These are phyloP conservation scores for Aspergillus sp. DNA, from an alignment of 2,329 filamentous ascomycete species.

Conservation along the genomic window DNA sequence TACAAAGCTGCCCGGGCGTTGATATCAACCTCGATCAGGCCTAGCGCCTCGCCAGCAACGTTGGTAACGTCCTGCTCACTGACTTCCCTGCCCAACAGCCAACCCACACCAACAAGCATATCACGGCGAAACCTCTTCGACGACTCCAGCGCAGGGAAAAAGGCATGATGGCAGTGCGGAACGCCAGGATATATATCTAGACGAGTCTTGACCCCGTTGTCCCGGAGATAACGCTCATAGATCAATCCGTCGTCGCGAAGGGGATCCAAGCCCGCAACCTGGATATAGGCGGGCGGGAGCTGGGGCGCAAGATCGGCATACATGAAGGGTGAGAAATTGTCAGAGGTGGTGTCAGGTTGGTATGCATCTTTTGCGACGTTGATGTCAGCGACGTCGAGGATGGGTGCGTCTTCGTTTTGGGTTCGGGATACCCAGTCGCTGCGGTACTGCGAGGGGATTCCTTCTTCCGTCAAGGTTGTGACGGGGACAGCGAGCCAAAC, in stretches of 20 bases:
- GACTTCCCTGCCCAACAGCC: neutral
- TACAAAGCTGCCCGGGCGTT: no score
- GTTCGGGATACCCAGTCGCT: neutral
- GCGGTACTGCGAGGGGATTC: neutral
- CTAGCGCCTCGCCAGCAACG: neutral
- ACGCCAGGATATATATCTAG: constrained; percentile 2
- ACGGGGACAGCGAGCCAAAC: neutral
- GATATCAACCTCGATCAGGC: neutral
- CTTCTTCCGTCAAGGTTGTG: neutral
- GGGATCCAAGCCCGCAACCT: constrained; percentile 4
- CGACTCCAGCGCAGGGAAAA: neutral
- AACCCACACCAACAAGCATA: neutral
- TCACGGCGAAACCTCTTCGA: constrained; percentile 1
- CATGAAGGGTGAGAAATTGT: constrained; percentile 2
- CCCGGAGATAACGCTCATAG: constrained; percentile 2
- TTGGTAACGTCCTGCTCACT: neutral
- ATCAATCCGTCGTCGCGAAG: constrained; percentile 5
- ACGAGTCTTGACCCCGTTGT: constrained; percentile 1
- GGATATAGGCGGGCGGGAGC: constrained; percentile 4
- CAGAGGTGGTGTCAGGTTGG: neutral
- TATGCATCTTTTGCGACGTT: neutral
- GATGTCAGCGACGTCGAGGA: neutral
- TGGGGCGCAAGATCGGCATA: neutral
- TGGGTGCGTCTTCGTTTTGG: neutral
- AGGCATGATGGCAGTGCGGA: neutral